Base-by-base conservation (phyloP, 2,329 filamentous ascomycete genomes). In the Phoma sp. region DNA sequence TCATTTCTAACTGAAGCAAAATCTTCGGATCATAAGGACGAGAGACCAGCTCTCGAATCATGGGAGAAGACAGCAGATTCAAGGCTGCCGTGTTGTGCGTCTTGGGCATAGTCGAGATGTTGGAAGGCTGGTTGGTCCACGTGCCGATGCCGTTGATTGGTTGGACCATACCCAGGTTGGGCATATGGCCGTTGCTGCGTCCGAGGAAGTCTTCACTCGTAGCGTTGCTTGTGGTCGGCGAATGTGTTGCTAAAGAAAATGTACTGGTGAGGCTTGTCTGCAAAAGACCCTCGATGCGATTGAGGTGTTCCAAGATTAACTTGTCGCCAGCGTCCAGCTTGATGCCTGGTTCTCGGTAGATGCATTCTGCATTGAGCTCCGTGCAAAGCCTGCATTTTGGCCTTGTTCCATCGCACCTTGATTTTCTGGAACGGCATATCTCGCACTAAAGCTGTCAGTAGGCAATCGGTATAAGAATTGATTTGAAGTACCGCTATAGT, bases 311-410 rank as follows among this genome's bases (percentile, higher is more conserved):
- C 33, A 95, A 78, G 57, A 95, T 95, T 52, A 95, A 80, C 77
- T 93, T 93, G 78, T 93, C 90, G 61, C 90, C 90, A 32, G 90
- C 89, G 71, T 95, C 90, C 8, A 95, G 83, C 76, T 95, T 95
- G 79, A 93, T 90, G 2, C 90, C 90, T 6, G 90, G 90, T 71
- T 95, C 90, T 59, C 90, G 85, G 73, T 95, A 95, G 61, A 93
- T 83, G 74, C 90, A 95, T 59, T 93, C 89, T 39, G 89, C 90
- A 49, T 90, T 89, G 36, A 93, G 80, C 71, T 93, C 90, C 8
- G 88, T 86, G 76, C 90, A 95, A 32, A 95, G 85, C 73, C 91
- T 89, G 78, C 90, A 95, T 74, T 92, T 93, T 39, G 90, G 90
- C 63, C 90, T 87, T 8, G 83, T 88, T 48, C 89, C 89, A 71